These are phyloP conservation scores for Leucaena leucocephala DNA, from an alignment of 306 rosid genomes.

Conservation along the genomic window DNA sequence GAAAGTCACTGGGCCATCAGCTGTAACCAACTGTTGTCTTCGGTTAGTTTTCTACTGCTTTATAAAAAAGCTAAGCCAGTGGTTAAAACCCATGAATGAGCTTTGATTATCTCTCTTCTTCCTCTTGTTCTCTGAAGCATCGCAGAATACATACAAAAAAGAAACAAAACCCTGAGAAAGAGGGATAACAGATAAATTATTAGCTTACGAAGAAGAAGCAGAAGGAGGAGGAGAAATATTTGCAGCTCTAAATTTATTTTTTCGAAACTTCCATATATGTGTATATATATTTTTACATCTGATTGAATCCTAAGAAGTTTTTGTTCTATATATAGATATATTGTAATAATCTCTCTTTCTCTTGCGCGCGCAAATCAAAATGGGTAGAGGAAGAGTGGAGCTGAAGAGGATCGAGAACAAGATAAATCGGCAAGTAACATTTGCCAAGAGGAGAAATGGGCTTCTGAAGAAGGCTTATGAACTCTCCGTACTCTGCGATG, in stretches of 20 bases:
- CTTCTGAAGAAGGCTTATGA: conserved; percentile 85
- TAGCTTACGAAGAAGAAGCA: conserved; percentile 19
- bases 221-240: conserved; percentile 3
- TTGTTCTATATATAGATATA: conserved; percentile 4
- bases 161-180: conserved; percentile 24
- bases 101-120: not conserved
- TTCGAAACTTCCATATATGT: not conserved
- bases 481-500: conserved; percentile 83
- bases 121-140: conserved; percentile 25
- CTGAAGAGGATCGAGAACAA: conserved; percentile 90
- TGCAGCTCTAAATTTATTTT: conserved; percentile 21
- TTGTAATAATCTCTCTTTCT: not conserved
- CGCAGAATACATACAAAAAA: not conserved
- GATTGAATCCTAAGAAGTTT: conserved; percentile 29
- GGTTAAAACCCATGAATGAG: not conserved
- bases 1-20: not conserved
- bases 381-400: conserved; percentile 93
- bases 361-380: not conserved
- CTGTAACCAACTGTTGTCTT: not conserved
- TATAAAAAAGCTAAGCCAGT: conserved; percentile 1
- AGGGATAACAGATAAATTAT: conserved; percentile 22
- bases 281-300: not conserved
- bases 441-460: conserved; percentile 81
- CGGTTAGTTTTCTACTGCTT: conserved; percentile 2
- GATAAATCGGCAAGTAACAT: conserved; percentile 82